These are phyloP conservation scores for Aspergillus jensenii DNA, from an alignment of 2,329 filamentous ascomycete genomes.

Conservation along the genomic window DNA sequence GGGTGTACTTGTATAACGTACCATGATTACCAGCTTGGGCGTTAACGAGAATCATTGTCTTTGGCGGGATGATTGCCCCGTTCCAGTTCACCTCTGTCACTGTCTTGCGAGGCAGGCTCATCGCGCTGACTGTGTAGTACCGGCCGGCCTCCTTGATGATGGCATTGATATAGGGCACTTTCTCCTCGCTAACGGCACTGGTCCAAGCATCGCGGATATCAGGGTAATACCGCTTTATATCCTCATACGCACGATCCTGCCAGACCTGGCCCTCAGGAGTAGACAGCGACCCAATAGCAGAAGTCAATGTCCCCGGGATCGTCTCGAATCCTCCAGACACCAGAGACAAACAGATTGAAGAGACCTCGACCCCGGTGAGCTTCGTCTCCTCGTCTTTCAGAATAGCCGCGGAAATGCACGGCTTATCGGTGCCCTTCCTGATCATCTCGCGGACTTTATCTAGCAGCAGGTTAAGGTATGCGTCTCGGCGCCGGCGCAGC, in stretches of 20 bases:
- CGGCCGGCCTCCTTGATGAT: conserved; percentile 72
- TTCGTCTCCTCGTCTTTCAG: conserved; percentile 65
- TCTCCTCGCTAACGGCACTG: conserved; percentile 66
- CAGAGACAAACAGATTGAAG: conserved; percentile 73
- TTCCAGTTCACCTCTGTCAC: conserved; percentile 68
- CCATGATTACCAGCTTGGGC: conserved; percentile 67
- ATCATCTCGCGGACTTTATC: conserved; percentile 58
- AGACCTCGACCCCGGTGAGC: conserved; percentile 67
- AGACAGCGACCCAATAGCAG: conserved; percentile 68
- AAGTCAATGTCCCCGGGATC: conserved; percentile 70
- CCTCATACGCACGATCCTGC: conserved; percentile 64
- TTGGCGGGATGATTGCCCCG: conserved; percentile 64
- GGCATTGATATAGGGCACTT: conserved; percentile 69
- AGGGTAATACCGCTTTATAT: conserved; percentile 67
- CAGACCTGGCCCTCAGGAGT: conserved; percentile 63
- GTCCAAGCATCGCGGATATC: conserved; percentile 65
- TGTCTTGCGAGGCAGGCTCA: conserved; percentile 67
- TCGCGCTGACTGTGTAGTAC: conserved; percentile 72
- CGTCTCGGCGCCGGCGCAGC: conserved; percentile 63
- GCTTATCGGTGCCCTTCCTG: conserved; percentile 58
- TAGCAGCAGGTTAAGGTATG: conserved; percentile 58
- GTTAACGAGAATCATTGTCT: conserved; percentile 75
- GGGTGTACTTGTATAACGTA: conserved; percentile 12
- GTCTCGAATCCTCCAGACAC: conserved; percentile 76
- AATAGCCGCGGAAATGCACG: conserved; percentile 65